Evolutionary conservation across 2,329 filamentous ascomycete species (phyloP).

Genomic region (Malbranchea zuffiana): DNA sequence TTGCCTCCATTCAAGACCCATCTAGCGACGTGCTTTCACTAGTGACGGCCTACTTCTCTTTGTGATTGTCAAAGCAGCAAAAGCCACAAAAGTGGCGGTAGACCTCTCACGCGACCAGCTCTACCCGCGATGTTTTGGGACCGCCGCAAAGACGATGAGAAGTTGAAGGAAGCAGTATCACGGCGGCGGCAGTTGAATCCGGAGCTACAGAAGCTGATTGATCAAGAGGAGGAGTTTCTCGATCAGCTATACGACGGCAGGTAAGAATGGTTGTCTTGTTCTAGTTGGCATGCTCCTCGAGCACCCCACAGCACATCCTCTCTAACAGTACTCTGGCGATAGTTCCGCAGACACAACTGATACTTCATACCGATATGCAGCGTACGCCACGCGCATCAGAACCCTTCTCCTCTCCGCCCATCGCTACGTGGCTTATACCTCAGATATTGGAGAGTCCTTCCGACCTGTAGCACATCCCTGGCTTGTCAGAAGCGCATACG

Average conservation of each 20-base stretch:
- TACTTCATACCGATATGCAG: conserved; percentile 77
- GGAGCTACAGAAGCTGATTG: conserved; percentile 45
- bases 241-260: conserved; percentile 68
- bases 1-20: no score
- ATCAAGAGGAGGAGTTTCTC: conserved; percentile 61
- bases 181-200: conserved; percentile 37
- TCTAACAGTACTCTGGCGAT: conserved; percentile 11
- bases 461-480: conserved; percentile 80
- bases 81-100: no score
- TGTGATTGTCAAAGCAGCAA: no score
- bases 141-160: conserved; percentile 22
- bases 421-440: conserved; percentile 93
- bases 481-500: conserved; percentile 74
- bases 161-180: conserved; percentile 19
- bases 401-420: conserved; percentile 85
- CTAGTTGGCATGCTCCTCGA: background rate
- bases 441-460: conserved; percentile 93
- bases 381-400: conserved; percentile 73
- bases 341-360: conserved; percentile 73
- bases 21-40: no score
- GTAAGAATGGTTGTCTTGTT: conserved; percentile 39
- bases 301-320: conserved; percentile 1
- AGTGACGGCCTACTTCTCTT: no score
- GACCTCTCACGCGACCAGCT: no score
- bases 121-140: conserved; percentile 25